Evolutionary conservation across 2,329 filamentous ascomycete species (phyloP).

Genomic region (Pseudopithomyces maydicus): DNA sequence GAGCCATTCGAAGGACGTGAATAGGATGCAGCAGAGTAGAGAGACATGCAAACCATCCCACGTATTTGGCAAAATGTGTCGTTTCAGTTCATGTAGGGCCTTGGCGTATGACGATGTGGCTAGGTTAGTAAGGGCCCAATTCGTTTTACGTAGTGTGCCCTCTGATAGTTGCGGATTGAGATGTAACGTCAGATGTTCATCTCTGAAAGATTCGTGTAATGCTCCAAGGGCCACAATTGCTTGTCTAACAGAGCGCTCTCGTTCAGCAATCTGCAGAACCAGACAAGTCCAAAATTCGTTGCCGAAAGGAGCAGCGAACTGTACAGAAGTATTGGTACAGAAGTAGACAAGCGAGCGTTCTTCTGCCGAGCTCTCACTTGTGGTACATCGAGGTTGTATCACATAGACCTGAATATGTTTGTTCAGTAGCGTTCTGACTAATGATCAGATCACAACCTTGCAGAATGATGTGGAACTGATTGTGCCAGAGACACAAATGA

Average conservation of each 20-base stretch:
- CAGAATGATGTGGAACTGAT: too few species aligned
- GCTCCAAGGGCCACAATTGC: conserved; percentile 8
- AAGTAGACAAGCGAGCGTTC: conserved; percentile 9
- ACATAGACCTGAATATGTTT: background rate
- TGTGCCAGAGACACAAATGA: background rate
- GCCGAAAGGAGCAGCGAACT: conserved; percentile 7
- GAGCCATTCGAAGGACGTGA: conserved; percentile 13
- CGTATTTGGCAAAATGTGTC: background rate
- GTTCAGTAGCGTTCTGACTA: too few species aligned
- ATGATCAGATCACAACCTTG: too few species aligned
- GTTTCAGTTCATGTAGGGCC: conserved; percentile 3
- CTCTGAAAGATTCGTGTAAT: conserved; percentile 7
- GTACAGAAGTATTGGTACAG: background rate
- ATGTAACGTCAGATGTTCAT: background rate
- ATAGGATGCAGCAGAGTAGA: conserved; percentile 10
- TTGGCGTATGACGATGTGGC: conserved; percentile 1
- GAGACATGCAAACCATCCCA: conserved; percentile 6
- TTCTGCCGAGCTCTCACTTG: background rate
- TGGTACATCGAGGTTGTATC: background rate
- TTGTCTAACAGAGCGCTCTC: conserved; percentile 4
- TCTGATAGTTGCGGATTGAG: background rate
- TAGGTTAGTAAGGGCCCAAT: background rate
- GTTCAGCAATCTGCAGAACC: conserved; percentile 2
- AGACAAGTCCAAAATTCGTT: conserved; percentile 7
- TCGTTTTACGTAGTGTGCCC: background rate